Conservation (phyloP, 768 basidiomycete species). For the Boletus edulis region DNA sequence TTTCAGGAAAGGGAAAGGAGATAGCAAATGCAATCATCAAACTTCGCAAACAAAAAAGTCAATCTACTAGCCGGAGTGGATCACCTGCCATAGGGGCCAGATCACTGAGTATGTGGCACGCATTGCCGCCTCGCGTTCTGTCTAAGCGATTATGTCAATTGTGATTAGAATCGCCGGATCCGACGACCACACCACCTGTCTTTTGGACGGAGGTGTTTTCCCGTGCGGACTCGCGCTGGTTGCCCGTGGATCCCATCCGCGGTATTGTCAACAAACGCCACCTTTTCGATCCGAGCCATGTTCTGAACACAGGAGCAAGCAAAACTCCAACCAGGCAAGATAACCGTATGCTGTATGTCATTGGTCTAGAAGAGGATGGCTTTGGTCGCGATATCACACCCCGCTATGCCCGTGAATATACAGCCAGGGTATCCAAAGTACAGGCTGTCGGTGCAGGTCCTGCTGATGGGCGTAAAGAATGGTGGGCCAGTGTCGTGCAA, state of each 20-base stretch:
- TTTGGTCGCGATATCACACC: conserved; percentile 89
- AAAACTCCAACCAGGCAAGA: conserved; percentile 38
- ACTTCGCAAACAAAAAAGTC: conserved; percentile 54
- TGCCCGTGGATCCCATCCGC: conserved; percentile 88
- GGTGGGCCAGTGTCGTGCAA: conserved; percentile 78
- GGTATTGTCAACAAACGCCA: conserved; percentile 77
- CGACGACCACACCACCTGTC: conserved; percentile 70
- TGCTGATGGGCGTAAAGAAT: conserved; percentile 63
- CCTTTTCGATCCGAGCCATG: conserved; percentile 68
- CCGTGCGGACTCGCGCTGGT: conserved; percentile 85
- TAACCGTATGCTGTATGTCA: conserved; percentile 90
- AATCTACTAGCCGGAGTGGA: conserved; percentile 43
- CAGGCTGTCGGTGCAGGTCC: conserved; percentile 55
- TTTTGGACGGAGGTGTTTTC: conserved; percentile 99
- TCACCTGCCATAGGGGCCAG: conserved; percentile 16
- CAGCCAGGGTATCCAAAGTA: conserved; percentile 76
- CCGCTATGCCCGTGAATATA: conserved; percentile 81
- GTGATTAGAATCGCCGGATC: conserved; percentile 39
- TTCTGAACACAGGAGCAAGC: conserved; percentile 16
- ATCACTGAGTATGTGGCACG: conserved; percentile 17
- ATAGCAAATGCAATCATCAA: conserved; percentile 54
- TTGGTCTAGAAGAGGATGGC: conserved; percentile 94
- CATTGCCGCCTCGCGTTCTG: conserved; percentile 10
- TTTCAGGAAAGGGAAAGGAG: conserved; percentile 55
- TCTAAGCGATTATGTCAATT: conserved; percentile 24